Percentiles rank a stretch among this genome's conserved stretches.
Evolutionary conservation across 176 grass and related monocot genomes (phyloP).

Genomic region (Tuctoria greenei): DNA sequence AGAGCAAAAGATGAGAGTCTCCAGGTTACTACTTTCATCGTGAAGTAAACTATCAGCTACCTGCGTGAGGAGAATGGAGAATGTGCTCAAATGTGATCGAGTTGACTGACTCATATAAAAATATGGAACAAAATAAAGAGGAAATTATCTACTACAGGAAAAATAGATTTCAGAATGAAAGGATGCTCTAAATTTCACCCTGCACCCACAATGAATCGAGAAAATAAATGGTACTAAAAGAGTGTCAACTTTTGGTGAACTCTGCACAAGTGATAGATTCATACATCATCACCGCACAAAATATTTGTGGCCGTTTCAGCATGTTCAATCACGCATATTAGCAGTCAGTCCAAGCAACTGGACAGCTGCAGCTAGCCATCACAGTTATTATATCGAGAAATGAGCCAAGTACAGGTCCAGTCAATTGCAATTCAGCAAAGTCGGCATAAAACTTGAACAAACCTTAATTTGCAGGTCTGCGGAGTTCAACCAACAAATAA

Average conservation of each 20-base stretch:
- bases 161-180: not conserved
- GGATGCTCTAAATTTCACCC: not conserved
- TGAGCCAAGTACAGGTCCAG: not conserved
- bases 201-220: not conserved
- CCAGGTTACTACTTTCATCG: conserved; percentile 81
- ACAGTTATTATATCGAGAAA: not conserved
- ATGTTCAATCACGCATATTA: not conserved
- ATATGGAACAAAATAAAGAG: conserved; percentile 7
- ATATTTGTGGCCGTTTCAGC: not conserved
- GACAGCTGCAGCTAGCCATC: not conserved
- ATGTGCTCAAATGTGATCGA: conserved; percentile 27
- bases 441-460: not conserved
- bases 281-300: not conserved
- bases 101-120: not conserved
- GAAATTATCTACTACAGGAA: not conserved
- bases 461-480: not conserved
- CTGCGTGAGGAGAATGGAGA: conserved; percentile 39
- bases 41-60: conserved; percentile 98
- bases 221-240: not conserved
- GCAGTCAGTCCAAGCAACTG: not conserved
- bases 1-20: conserved; percentile 98
- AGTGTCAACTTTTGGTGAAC: not conserved
- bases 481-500: not conserved
- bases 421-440: not conserved
- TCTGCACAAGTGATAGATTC: not conserved